Conservation (phyloP, 345 rosid genomes). For the Hibiscus syriacus region DNA sequence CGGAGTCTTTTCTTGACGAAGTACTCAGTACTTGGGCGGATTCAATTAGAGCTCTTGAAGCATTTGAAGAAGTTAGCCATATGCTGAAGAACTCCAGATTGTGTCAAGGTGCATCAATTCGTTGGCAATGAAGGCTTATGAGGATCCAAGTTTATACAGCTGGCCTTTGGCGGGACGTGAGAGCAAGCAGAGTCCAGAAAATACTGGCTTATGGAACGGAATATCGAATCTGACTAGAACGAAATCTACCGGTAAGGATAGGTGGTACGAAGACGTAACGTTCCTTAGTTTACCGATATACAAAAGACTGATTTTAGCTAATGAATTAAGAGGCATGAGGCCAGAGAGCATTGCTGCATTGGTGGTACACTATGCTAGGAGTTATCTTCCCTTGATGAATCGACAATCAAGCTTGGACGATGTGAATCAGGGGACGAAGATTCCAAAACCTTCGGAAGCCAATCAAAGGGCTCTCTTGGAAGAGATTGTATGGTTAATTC, state of each 20-base stretch:
- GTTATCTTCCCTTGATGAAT: slow-evolving; percentile 46
- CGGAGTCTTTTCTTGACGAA: slow-evolving; percentile 55
- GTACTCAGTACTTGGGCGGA: slow-evolving; percentile 55
- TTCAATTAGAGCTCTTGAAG: slow-evolving; percentile 62
- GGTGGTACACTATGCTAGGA: slow-evolving; percentile 45
- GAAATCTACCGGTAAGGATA: too few relatives aligned
- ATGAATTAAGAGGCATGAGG: slow-evolving; percentile 45
- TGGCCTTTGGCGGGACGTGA: slow-evolving; percentile 42
- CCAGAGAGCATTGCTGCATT: slow-evolving; percentile 46
- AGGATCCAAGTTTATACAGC: slow-evolving; percentile 46
- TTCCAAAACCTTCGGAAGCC: slow-evolving; percentile 27
- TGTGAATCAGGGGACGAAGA: slow-evolving; percentile 14
- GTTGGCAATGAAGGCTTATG: slow-evolving; percentile 53
- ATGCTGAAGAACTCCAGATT: slow-evolving; percentile 62
- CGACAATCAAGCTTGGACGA: slow-evolving; percentile 34
- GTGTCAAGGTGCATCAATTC: slow-evolving; percentile 71
- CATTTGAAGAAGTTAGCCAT: slow-evolving; percentile 53
- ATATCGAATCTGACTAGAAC: too few relatives aligned
- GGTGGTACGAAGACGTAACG: slow-evolving; percentile 72
- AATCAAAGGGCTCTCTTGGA: slow-evolving; percentile 49
- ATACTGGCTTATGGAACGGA: slow-evolving; percentile 51
- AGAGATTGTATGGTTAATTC: slow-evolving; percentile 50
- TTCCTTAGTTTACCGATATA: slow-evolving; percentile 41
- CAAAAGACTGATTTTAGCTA: slow-evolving; percentile 42
- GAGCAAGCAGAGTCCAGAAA: slow-evolving; percentile 23